Evolutionary conservation across 306 rosid genomes (phyloP), one percentile per base, ranked within the genome.

Genomic region (Alnus glutinosa): DNA sequence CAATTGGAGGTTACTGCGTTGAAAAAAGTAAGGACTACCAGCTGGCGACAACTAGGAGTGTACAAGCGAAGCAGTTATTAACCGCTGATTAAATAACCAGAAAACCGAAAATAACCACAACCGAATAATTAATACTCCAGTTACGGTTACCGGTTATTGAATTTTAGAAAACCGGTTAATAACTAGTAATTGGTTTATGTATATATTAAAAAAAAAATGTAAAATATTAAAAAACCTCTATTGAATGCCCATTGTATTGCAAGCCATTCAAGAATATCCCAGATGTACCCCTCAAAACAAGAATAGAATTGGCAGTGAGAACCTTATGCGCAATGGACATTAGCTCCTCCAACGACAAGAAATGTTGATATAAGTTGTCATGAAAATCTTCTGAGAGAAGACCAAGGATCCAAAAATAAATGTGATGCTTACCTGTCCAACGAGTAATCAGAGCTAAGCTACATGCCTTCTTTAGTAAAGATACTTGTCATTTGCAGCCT

Each of bases 181-280:
- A 23, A 23, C 28, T 23, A 23, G 28, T 23, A 23, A 23, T 23
- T 23, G 28, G 28, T 23, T 23, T 23, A 23, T 23, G 0, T 23
- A 23, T 23, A 23, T 23, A 23, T 23, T 23, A 23, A 23, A 23
- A 23, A 23, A 23, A 23, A 23, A 23, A 23, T 23, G 28, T 23
- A 23, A 23, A 23, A 23, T 23, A 23, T 23, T 23, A 23, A 23
- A 23, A 23, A 23, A 23, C 28, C 28, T 23, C 28, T 23, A 23
- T 23, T 23, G 28, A 23, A 23, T 23, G 28, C 28, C 28, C 85
- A 87, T 76, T 92, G 93, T 69, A 83, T 78, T 44, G 84, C 86
- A 79, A 94, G 94, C 88, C 91, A 89, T 79, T 97, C 97, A 58
- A 94, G 93, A 88, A 91, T 91, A 84, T 94, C 92, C 98, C 95